Conservation (phyloP, 345 rosid genomes). For the Camelina sativa region DNA sequence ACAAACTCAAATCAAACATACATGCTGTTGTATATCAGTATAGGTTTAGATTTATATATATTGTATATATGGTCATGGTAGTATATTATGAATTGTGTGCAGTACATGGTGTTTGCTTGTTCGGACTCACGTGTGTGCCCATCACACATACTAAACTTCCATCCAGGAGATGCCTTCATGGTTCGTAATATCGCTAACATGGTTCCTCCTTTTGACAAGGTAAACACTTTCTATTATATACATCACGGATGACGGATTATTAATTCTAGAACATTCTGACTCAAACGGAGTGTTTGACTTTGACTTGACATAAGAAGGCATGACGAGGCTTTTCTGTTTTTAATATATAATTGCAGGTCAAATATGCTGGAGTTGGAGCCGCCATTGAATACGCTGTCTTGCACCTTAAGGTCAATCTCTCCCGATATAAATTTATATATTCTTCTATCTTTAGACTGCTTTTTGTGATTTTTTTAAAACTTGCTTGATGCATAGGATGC, state of each 20-base stretch:
- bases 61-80: neutral
- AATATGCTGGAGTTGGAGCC: constrained; percentile 71
- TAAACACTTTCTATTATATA: constrained; percentile 11
- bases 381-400: constrained; percentile 93
- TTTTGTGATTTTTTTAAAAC: neutral
- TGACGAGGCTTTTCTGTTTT: neutral
- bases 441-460: neutral
- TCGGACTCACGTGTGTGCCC: constrained; percentile 97
- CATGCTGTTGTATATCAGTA: too few species aligned
- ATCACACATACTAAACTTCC: constrained; percentile 78
- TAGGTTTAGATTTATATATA: too few species aligned
- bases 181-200: constrained; percentile 89
- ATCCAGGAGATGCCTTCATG: constrained; percentile 95
- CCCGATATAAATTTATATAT: neutral
- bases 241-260: neutral
- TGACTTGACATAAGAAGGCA: neutral
- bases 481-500: neutral
- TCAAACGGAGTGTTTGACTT: constrained; percentile 4
- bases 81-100: constrained; percentile 33
- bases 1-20: neutral
- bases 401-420: constrained; percentile 75
- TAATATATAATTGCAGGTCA: constrained; percentile 26
- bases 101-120: constrained; percentile 97
- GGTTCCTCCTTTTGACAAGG: constrained; percentile 89
- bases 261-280: neutral